phyloP scores from a whole-genome alignment of 371 early-diverging fungal species.

The Mucor circinelloides region DNA sequence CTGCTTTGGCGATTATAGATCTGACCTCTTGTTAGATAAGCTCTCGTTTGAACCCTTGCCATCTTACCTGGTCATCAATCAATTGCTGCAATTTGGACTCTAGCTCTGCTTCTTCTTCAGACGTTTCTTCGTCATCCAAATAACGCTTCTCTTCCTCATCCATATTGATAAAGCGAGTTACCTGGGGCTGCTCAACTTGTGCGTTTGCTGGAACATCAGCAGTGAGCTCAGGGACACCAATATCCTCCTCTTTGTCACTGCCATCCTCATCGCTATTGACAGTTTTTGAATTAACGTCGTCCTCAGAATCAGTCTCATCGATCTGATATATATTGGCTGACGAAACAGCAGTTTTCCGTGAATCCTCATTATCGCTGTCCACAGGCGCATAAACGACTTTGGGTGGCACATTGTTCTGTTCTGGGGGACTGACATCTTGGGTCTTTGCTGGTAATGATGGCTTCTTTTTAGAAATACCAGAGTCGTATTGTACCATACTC shows the following conservation, averaged over 20 bases:
- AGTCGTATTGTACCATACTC: conserved; percentile 22
- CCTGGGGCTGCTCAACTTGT: neutral
- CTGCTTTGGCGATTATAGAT: conserved; percentile 9
- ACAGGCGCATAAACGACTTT: conserved; percentile 8
- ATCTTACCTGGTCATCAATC: conserved; percentile 21
- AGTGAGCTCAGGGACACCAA: neutral
- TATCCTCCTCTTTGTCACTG: neutral
- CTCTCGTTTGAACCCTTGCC: neutral
- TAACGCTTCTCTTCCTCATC: conserved; percentile 15
- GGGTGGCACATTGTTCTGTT: neutral
- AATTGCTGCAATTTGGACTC: conserved; percentile 11
- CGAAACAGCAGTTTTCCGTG: conserved; percentile 2
- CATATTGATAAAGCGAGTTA: conserved; percentile 14
- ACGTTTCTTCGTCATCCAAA: conserved; percentile 16
- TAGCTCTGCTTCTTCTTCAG: conserved; percentile 22
- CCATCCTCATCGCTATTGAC: neutral
- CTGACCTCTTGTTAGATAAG: neutral
- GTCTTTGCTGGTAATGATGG: neutral
- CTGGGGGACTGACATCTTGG: neutral
- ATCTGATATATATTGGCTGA: neutral
- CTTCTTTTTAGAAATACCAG: conserved; percentile 7
- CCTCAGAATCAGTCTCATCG: neutral
- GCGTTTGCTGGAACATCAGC: neutral
- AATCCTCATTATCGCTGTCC: neutral
- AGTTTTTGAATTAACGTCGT: neutral